Evolutionary conservation across 345 rosid genomes (phyloP), one percentile per base, ranked within the genome.

Genomic region (Salix udensis): DNA sequence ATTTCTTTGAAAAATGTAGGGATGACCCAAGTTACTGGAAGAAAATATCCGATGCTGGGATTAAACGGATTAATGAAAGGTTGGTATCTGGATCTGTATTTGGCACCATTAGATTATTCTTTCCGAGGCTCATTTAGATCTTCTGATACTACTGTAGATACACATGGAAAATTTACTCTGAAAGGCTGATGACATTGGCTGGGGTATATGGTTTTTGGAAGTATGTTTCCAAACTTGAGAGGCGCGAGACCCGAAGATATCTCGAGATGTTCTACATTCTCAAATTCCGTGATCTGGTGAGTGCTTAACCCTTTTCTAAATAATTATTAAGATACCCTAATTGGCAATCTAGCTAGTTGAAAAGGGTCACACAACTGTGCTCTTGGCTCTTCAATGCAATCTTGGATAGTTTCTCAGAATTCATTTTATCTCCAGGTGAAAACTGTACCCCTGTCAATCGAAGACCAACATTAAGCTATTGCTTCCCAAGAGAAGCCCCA

Each of bases 181-280:
- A 92, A 73, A 90, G 98, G 79, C 85, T 96, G 61, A 80, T 92
- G 95, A 91, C 98, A 70, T 77, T 94, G 87, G 98, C 98, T 65
- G 99, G 99, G 70, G 99, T 91, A 1, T 96, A 96, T 85, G 86
- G 98, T 72, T 96, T 94, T 79, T 94, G 99, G 98, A 96, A 91
- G 82, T 88, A 88, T 73, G 97, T 84, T 28, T 94, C 99, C 0
- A 96, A 96, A 77, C 88, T 96, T 1, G 98, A 96, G 67, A 89
- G 99, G 83, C 95, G 87, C 7, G 99, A 94, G 87, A 90, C 94
- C 66, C 85, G 94, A 15, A 72, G 99, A 84, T 96, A 96, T 81
- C 97, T 96, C 19, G 98, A 96, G 84, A 96, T 96, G 99, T 96
- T 96, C 88, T 94, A 96, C 86, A 89, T 92, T 82, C 97, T 96